A percentile compares a stretch with the other conserved stretches of the same genome.
phyloP scores from a whole-genome alignment of 2,329 filamentous ascomycete species.

The Plectosphaerella plurivora region DNA sequence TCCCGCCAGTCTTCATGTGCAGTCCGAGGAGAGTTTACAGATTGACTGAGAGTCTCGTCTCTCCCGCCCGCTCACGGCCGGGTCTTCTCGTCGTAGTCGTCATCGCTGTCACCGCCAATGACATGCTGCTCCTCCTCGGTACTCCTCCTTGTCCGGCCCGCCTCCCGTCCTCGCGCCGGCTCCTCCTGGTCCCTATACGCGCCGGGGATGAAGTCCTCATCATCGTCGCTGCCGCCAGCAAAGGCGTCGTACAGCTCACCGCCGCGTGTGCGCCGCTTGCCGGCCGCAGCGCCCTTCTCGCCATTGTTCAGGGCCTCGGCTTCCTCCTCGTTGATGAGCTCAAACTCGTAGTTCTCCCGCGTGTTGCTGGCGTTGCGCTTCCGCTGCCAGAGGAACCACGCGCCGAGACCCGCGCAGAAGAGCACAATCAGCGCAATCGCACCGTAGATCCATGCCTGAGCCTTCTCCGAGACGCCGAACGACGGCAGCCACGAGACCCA shows the following conservation, averaged over 20 bases:
- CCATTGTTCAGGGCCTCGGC: constrained; percentile 46
- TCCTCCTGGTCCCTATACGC: constrained; percentile 25
- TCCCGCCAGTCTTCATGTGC: too few relatives aligned
- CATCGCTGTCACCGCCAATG: constrained; percentile 42
- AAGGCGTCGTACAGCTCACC: constrained; percentile 97
- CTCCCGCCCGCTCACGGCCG: constrained; percentile 7
- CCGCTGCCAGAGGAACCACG: constrained; percentile 77
- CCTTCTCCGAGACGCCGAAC: constrained; percentile 81
- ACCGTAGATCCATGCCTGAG: constrained; percentile 91
- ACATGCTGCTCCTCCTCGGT: constrained; percentile 42
- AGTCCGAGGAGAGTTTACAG: neutral
- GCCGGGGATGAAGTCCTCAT: constrained; percentile 49
- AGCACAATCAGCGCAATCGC: constrained; percentile 76
- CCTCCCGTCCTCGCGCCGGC: constrained; percentile 11
- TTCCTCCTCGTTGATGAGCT: constrained; percentile 83
- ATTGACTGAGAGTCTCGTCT: constrained; percentile 6
- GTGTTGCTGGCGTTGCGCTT: constrained; percentile 68
- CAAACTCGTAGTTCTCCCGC: constrained; percentile 88
- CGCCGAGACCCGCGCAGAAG: constrained; percentile 77
- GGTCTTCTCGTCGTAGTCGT: constrained; percentile 28
- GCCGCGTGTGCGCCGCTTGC: constrained; percentile 56
- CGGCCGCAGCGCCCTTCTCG: constrained; percentile 38
- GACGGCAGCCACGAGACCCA: constrained; percentile 86
- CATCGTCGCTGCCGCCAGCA: constrained; percentile 78
- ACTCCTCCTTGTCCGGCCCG: constrained; percentile 12